Evolutionary conservation across 192 early-diverging fungal species (phyloP).

Genomic region (Backusella psychrophila): DNA sequence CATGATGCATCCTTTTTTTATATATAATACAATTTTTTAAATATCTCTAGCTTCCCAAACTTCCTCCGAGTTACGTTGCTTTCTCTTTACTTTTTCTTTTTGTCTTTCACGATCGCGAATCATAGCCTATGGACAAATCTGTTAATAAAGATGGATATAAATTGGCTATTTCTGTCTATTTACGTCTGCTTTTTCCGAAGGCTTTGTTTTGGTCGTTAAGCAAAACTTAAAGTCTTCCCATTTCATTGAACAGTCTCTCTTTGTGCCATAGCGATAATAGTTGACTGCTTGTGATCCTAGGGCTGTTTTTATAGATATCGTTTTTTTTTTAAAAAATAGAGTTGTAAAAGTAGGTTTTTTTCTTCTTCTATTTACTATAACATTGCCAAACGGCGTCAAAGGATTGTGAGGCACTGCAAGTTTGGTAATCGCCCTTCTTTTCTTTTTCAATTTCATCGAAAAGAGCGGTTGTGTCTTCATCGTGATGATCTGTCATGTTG

Average conservation of each 20-base stretch:
- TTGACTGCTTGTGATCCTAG: constrained; percentile 45
- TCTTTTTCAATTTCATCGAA: constrained; percentile 29
- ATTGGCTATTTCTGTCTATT: neutral
- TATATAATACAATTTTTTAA: neutral
- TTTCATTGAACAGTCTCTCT: constrained; percentile 36
- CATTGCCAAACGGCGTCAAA: constrained; percentile 31
- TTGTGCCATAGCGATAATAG: constrained; percentile 47
- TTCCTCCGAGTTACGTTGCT: constrained; percentile 42
- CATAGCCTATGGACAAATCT: constrained; percentile 13
- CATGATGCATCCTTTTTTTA: too few species aligned
- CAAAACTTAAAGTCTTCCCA: constrained; percentile 50
- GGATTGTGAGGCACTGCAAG: constrained; percentile 28
- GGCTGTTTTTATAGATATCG: constrained; percentile 21
- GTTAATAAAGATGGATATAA: neutral
- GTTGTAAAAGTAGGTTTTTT: too few species aligned
- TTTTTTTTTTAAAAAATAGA: too few species aligned
- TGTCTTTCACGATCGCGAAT: constrained; percentile 11
- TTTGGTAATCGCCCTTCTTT: constrained; percentile 7
- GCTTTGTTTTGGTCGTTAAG: constrained; percentile 43
- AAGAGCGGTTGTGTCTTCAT: constrained; percentile 16
- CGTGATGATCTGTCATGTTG: constrained; percentile 12
- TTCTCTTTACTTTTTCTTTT: constrained; percentile 10
- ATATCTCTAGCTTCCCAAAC: constrained; percentile 35
- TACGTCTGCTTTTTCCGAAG: constrained; percentile 41
- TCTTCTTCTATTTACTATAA: constrained; percentile 21